These are phyloP conservation scores for Alternaria consortialis DNA, from an alignment of 2,329 filamentous ascomycete species.

Conservation along the genomic window DNA sequence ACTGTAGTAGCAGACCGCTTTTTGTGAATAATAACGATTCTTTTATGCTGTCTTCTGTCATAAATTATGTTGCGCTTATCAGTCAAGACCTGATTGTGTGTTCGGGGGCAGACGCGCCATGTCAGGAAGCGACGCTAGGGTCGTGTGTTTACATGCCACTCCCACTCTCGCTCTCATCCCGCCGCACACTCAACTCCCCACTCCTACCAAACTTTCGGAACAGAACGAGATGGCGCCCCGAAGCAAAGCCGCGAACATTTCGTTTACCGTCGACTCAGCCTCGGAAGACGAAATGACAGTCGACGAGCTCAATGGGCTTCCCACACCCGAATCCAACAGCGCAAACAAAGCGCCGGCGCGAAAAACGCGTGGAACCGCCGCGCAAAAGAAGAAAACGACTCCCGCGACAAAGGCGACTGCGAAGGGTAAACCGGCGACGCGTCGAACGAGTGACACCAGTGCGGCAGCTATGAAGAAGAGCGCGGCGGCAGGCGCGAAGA, in stretches of 20 bases:
- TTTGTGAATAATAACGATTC: constrained; percentile 11
- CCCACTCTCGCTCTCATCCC: constrained; percentile 11
- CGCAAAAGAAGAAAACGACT: constrained; percentile 35
- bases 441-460: constrained; percentile 49
- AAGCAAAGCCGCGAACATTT: constrained; percentile 44
- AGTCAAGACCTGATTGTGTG: neutral
- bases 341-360: constrained; percentile 50
- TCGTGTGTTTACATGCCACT: constrained; percentile 17
- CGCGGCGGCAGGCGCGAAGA: constrained; percentile 48
- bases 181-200: constrained; percentile 10
- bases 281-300: constrained; percentile 53
- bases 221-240: constrained; percentile 44
- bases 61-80: neutral
- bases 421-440: constrained; percentile 49
- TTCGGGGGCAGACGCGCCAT: neutral
- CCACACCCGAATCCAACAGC: constrained; percentile 52
- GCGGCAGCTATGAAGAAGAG: constrained; percentile 51
- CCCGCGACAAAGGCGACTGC: constrained; percentile 42
- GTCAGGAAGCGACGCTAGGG: constrained; percentile 10
- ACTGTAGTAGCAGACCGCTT: constrained; percentile 9
- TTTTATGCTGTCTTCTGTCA: neutral
- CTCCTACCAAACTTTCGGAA: neutral
- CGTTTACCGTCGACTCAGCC: constrained; percentile 52
- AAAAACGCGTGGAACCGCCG: constrained; percentile 46
- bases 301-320: constrained; percentile 47